Percentiles rank a stretch among this genome's conserved stretches.
Conservation (phyloP, 495 filamentous ascomycete genomes). For the Geopyxis carbonaria region DNA sequence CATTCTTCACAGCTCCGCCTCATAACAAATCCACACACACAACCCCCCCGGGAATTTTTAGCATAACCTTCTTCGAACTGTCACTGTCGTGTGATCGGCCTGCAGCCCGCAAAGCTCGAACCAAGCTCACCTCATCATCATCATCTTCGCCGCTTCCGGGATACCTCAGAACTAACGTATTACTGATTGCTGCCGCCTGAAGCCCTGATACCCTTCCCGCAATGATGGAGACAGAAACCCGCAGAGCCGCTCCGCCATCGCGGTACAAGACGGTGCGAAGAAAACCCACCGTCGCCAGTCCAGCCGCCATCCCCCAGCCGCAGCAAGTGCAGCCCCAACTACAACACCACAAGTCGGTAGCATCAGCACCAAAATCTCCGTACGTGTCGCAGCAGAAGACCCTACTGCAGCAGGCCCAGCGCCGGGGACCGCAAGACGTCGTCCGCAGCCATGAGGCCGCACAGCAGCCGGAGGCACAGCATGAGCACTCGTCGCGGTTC, state of each 20-base stretch:
- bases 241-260: slow-evolving; percentile 14
- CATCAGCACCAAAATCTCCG: not conserved
- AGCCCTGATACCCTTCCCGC: too few species aligned
- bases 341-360: not conserved
- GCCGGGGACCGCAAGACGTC: not conserved
- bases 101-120: too few species aligned
- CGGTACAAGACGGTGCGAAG: slow-evolving; percentile 23
- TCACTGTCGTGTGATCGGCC: too few species aligned
- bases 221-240: slow-evolving; percentile 21
- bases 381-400: not conserved
- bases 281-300: slow-evolving; percentile 10
- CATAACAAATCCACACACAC: too few species aligned
- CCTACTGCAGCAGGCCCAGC: not conserved
- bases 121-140: too few species aligned
- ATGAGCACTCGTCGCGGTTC: slow-evolving; percentile 15
- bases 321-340: not conserved
- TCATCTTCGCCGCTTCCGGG: too few species aligned
- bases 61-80: too few species aligned
- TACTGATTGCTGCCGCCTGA: too few species aligned
- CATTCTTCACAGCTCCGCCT: too few species aligned
- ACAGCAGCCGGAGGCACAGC: not conserved
- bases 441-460: not conserved
- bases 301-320: not conserved
- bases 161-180: too few species aligned
- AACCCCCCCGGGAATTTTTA: too few species aligned